Percentiles rank a stretch among this genome's conserved stretches.
phyloP scores from a whole-genome alignment of 2,329 filamentous ascomycete species.

The Chaetomium globosum region DNA sequence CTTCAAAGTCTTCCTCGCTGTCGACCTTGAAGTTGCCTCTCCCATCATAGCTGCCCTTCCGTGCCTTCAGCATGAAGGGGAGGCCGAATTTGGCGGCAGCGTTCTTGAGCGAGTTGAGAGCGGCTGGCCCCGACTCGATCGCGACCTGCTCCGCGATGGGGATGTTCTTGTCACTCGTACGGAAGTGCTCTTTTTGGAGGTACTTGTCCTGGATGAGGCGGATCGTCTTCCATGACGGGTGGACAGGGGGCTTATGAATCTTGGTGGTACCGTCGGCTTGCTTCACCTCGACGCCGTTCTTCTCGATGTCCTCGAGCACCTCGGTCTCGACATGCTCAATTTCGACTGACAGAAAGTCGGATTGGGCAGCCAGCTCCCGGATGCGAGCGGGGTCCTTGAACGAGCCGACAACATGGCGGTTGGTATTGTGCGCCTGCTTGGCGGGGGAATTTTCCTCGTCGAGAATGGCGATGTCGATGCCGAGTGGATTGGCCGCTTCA shows the following conservation, averaged over 20 bases:
- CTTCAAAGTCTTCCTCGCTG: constrained; percentile 52
- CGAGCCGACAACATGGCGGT: constrained; percentile 76
- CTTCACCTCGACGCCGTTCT: constrained; percentile 60
- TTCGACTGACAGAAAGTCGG: constrained; percentile 86
- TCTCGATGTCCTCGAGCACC: constrained; percentile 79
- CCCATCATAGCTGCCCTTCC: constrained; percentile 92
- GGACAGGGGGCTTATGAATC: constrained; percentile 51
- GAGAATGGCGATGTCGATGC: constrained; percentile 76
- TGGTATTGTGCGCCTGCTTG: constrained; percentile 79
- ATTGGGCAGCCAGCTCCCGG: constrained; percentile 71
- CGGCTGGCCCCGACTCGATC: constrained; percentile 58
- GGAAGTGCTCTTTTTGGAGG: constrained; percentile 80
- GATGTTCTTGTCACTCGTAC: constrained; percentile 59
- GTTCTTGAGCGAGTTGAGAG: constrained; percentile 62
- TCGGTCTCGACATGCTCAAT: constrained; percentile 95
- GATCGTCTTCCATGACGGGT: constrained; percentile 85
- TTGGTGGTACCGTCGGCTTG: constrained; percentile 43
- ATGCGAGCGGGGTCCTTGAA: constrained; percentile 84
- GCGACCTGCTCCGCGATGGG: constrained; percentile 72
- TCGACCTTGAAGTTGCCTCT: constrained; percentile 64
- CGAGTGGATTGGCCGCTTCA: constrained; percentile 75
- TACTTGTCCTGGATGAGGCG: constrained; percentile 93
- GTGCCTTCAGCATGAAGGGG: constrained; percentile 90
- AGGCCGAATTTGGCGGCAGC: constrained; percentile 70
- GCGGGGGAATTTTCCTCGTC: constrained; percentile 77